Conservation (phyloP, 2,329 filamentous ascomycete genomes). For the Aspergillus amoenus region DNA sequence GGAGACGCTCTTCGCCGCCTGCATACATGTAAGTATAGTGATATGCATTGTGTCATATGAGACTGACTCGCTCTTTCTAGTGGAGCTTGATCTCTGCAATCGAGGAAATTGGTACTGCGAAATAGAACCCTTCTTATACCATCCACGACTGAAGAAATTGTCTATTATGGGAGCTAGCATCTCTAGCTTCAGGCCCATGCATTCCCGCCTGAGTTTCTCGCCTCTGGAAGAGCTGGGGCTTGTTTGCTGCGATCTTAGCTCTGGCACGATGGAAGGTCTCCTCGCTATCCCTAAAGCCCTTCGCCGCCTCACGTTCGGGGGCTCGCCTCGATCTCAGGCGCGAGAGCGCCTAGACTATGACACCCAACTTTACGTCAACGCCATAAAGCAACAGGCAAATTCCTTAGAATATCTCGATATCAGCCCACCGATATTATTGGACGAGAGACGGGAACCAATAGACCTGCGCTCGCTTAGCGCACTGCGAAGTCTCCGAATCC, state of each 20-base stretch:
- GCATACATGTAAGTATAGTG: background rate
- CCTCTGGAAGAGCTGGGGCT: background rate
- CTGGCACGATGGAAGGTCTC: background rate
- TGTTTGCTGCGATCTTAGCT: background rate
- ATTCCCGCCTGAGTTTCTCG: background rate
- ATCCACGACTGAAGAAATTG: background rate
- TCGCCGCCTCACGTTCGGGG: background rate
- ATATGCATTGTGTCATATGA: too few relatives aligned
- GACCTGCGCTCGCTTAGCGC: background rate
- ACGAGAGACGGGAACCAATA: background rate
- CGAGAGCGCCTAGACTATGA: background rate
- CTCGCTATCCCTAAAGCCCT: background rate
- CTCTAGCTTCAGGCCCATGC: too few relatives aligned
- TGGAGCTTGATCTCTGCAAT: background rate
- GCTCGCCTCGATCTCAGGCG: background rate
- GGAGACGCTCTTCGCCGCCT: background rate
- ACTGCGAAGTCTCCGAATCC: background rate
- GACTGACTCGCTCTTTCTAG: background rate
- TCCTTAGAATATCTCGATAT: background rate
- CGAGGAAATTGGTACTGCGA: background rate
- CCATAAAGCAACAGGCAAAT: background rate
- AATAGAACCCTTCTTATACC: background rate
- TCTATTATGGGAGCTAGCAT: background rate
- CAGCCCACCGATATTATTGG: background rate
- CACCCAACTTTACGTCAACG: background rate